Percentiles rank a stretch among this genome's conserved stretches.
Evolutionary conservation across 2,329 filamentous ascomycete genomes (phyloP).

Genomic region (Fusarium buharicum): DNA sequence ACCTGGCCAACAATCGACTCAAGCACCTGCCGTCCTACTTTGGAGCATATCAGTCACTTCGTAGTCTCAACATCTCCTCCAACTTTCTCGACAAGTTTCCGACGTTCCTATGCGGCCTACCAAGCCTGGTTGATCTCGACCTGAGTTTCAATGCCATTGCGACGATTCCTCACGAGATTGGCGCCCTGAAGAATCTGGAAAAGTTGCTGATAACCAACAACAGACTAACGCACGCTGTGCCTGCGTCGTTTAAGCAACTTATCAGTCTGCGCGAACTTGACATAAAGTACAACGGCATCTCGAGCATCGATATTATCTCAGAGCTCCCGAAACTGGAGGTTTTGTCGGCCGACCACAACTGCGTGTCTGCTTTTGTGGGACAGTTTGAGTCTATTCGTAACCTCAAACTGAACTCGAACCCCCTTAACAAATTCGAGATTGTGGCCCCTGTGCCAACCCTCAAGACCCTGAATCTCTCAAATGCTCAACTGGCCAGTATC

Average conservation of each 20-base stretch:
- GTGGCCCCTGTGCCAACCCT: slow-evolving; percentile 80
- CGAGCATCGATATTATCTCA: slow-evolving; percentile 87
- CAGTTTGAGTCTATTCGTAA: slow-evolving; percentile 86
- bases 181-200: slow-evolving; percentile 81
- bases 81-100: slow-evolving; percentile 91
- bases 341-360: slow-evolving; percentile 90
- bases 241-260: slow-evolving; percentile 76
- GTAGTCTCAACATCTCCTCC: slow-evolving; percentile 91
- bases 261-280: slow-evolving; percentile 88
- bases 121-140: slow-evolving; percentile 89
- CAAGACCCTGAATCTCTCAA: slow-evolving; percentile 87
- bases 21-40: slow-evolving; percentile 84
- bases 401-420: slow-evolving; percentile 92
- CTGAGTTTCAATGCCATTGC: slow-evolving; percentile 95
- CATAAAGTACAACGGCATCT: slow-evolving; percentile 90
- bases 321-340: slow-evolving; percentile 87
- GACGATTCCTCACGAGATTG: slow-evolving; percentile 79
- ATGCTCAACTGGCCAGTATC: slow-evolving; percentile 88
- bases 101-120: slow-evolving; percentile 82
- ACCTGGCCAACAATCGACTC: slow-evolving; percentile 92
- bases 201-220: slow-evolving; percentile 97
- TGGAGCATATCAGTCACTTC: slow-evolving; percentile 78
- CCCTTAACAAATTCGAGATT: slow-evolving; percentile 92
- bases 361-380: slow-evolving; percentile 88
- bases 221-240: slow-evolving; percentile 79